These are phyloP conservation scores for Hirsutella thompsonii DNA, from an alignment of 2,329 filamentous ascomycete species.

Conservation along the genomic window DNA sequence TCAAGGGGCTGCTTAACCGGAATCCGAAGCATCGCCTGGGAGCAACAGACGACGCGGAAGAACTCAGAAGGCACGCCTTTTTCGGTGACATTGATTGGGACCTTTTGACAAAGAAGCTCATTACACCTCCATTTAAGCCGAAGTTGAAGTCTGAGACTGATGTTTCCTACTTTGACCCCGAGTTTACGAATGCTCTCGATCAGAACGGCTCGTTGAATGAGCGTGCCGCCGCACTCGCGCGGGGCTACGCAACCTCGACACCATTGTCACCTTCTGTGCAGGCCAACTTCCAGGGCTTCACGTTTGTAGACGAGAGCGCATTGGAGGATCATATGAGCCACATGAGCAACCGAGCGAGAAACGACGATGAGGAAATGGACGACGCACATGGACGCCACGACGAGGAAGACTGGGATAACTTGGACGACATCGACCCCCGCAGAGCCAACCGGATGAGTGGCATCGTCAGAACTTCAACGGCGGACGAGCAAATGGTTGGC, in stretches of 20 bases:
- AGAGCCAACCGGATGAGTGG: slow-evolving; percentile 51
- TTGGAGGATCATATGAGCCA: slow-evolving; percentile 73
- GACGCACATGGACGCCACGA: slow-evolving; percentile 30
- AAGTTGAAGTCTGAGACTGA: slow-evolving; percentile 93
- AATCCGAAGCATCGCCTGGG: slow-evolving; percentile 94
- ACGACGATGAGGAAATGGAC: slow-evolving; percentile 47
- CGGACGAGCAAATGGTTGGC: slow-evolving; percentile 53
- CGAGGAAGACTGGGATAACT: slow-evolving; percentile 46
- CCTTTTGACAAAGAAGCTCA: slow-evolving; percentile 74
- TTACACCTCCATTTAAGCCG: slow-evolving; percentile 94
- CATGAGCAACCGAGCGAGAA: slow-evolving; percentile 41
- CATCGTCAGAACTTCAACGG: slow-evolving; percentile 40
- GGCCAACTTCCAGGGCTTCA: slow-evolving; percentile 97
- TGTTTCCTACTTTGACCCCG: slow-evolving; percentile 95
- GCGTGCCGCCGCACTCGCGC: slow-evolving; percentile 73
- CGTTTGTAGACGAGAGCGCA: slow-evolving; percentile 94
- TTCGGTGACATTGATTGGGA: slow-evolving; percentile 93
- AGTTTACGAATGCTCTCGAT: slow-evolving; percentile 91
- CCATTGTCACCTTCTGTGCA: slow-evolving; percentile 91
- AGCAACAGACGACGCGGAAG: slow-evolving; percentile 80
- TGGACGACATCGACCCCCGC: slow-evolving; percentile 38
- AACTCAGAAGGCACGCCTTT: slow-evolving; percentile 89
- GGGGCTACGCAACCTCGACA: slow-evolving; percentile 78
- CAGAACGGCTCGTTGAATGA: slow-evolving; percentile 82
- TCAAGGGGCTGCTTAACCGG: slow-evolving; percentile 91